Conservation (phyloP, 2,329 filamentous ascomycete species). For the Huntiella savannae region DNA sequence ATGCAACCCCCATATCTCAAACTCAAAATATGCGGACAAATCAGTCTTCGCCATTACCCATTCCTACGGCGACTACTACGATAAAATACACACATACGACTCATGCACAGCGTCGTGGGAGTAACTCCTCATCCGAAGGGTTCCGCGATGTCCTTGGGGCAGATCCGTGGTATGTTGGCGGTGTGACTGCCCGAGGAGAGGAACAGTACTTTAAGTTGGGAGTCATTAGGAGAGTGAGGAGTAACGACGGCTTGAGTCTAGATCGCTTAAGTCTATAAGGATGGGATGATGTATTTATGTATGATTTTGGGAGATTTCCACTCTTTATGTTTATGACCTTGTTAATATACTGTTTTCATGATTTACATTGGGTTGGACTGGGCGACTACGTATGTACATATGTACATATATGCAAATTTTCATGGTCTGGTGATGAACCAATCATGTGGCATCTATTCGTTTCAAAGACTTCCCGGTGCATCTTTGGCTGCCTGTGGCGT, state of each 20-base stretch:
- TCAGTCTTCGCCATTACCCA: slow-evolving; percentile 13
- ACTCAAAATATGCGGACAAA: too few species aligned
- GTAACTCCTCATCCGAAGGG: slow-evolving; percentile 56
- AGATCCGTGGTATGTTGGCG: slow-evolving; percentile 70
- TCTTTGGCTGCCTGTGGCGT: slow-evolving; percentile 1
- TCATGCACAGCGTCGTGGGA: slow-evolving; percentile 34
- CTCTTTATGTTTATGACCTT: too few species aligned
- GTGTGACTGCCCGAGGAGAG: slow-evolving; percentile 55
- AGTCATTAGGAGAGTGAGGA: slow-evolving; percentile 52
- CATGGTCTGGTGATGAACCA: neutral
- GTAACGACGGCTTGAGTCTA: slow-evolving; percentile 54
- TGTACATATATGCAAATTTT: neutral
- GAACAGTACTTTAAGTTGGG: slow-evolving; percentile 67
- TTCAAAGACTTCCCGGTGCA: neutral
- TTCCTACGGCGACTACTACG: slow-evolving; percentile 12
- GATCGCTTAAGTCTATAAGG: slow-evolving; percentile 57
- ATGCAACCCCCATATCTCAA: too few species aligned
- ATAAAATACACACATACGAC: too few species aligned
- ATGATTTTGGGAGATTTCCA: too few species aligned
- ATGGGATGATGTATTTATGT: neutral
- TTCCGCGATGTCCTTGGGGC: slow-evolving; percentile 53
- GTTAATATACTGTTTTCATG: too few species aligned
- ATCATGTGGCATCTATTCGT: neutral
- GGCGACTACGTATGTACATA: too few species aligned
- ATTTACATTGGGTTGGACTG: too few species aligned